A percentile compares a stretch with the other conserved stretches of the same genome.
phyloP scores from a whole-genome alignment of 306 rosid genomes.

The Glycine latifolia region DNA sequence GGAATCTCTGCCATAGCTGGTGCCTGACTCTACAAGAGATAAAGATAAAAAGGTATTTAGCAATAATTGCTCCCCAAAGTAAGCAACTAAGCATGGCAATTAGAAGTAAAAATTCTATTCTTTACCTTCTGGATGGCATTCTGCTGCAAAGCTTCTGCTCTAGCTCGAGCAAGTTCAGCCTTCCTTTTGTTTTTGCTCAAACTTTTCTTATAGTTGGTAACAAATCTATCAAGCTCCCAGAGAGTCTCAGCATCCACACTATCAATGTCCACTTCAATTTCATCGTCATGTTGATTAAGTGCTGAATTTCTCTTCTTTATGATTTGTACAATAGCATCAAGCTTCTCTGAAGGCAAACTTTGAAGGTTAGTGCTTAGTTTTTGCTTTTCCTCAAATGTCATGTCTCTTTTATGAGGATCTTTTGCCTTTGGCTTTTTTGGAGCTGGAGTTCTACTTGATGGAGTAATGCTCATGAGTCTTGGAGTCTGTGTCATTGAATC shows the following conservation, averaged over 20 bases:
- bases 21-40: constrained; percentile 52
- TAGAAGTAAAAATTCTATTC: constrained; percentile 17
- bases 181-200: constrained; percentile 92
- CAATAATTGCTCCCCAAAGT: neutral
- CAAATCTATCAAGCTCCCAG: constrained; percentile 98
- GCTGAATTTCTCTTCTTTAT: constrained; percentile 80
- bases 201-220: constrained; percentile 91
- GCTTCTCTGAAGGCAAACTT: constrained; percentile 81
- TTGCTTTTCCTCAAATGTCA: constrained; percentile 92
- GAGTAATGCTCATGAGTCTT: constrained; percentile 68
- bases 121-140: constrained; percentile 62
- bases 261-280: constrained; percentile 96
- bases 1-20: constrained; percentile 54
- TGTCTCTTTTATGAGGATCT: constrained; percentile 90
- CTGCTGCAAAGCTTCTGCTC: constrained; percentile 64
- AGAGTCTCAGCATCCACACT: constrained; percentile 91
- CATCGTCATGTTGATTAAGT: constrained; percentile 81
- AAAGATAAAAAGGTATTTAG: constrained; percentile 25
- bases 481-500: constrained; percentile 66
- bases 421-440: constrained; percentile 97
- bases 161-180: constrained; percentile 82
- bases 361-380: constrained; percentile 86
- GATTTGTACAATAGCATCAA: constrained; percentile 84
- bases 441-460: constrained; percentile 82
- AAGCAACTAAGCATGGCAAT: neutral